phyloP scores from a whole-genome alignment of 306 rosid genomes.

The Cajanus cajan region DNA sequence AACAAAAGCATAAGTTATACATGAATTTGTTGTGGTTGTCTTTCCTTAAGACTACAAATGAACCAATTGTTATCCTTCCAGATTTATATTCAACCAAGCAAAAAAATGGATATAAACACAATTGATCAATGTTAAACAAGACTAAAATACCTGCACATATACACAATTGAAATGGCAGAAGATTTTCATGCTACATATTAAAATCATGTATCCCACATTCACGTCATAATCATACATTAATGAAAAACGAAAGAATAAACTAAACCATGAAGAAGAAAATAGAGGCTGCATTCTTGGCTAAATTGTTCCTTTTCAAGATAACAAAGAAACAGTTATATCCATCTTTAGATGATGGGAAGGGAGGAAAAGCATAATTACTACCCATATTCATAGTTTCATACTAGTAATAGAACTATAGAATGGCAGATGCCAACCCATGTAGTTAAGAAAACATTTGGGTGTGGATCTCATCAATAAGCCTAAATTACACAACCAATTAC shows the following conservation, averaged over 20 bases:
- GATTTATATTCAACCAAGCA: neutral
- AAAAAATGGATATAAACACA: neutral
- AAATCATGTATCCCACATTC: conserved; percentile 9
- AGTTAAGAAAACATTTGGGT: conserved; percentile 52
- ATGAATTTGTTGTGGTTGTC: neutral
- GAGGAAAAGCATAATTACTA: conserved; percentile 32
- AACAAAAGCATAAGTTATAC: neutral
- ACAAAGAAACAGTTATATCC: conserved; percentile 42
- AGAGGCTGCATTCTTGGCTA: conserved; percentile 1
- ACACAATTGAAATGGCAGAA: neutral
- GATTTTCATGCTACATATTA: neutral
- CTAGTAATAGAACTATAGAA: conserved; percentile 43
- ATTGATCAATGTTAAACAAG: neutral
- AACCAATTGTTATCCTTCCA: neutral
- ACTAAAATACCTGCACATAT: neutral
- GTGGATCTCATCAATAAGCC: conserved; percentile 57
- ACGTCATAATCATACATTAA: neutral
- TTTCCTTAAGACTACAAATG: neutral
- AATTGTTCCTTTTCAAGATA: conserved; percentile 38
- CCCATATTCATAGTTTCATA: conserved; percentile 36
- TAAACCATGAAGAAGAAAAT: neutral
- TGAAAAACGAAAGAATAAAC: neutral
- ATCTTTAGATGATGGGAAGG: neutral
- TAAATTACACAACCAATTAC: conserved; percentile 71
- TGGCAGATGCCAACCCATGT: conserved; percentile 46